Base-by-base conservation (phyloP, 345 rosid species). In the Pelargonium nanum region DNA sequence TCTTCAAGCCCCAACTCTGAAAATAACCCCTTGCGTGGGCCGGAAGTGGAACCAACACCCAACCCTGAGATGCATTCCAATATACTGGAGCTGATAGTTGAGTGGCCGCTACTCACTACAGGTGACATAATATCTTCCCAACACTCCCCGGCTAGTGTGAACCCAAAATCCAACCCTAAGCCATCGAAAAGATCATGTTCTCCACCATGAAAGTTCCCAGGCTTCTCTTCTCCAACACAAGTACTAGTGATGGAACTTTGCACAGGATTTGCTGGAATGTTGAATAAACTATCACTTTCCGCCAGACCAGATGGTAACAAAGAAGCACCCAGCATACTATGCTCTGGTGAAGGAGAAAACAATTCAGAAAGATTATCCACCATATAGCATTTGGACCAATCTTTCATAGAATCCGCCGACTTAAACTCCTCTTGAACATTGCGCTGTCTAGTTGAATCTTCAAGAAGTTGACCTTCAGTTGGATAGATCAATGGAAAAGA, bases 1-100 rank as follows among this genome's bases (percentile, higher is more conserved):
- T 84, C 84, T 75, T 74, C 78, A 30, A 84, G 74, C 57, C 94
- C 94, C 63, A 85, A 75, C 74, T 85, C 89, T 21, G 96, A 87
- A 77, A 87, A 89, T 24, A 87, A 65, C 52, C 92, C 96, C 70
- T 82, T 87, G 44, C 72, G 64, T 6, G 76, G 78, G 16, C 25
- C 67, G 63, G 50, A 50, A 40, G 44, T 56, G 53, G 78, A 65
- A 54, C 28, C 64, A 61, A n/a, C 70, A 56, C 79, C 77, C 68
- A 67, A 58, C 54, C 69, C 66, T 25, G 75, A 60, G 24, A 55
- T 50, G 61, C 68, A 63, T 65, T 72, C 70, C n/a, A 82, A 68
- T 28, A 63, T 57, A 61, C 62, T 55, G 54, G 64, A 67, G 53
- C 68, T 21, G 8, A 21, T 17, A 58, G 60, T 51, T 0, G 64